Evolutionary conservation across 805 yeast genomes (phyloP), one percentile per base, ranked within the genome.

Genomic region (Maudiozyma serrabonitensis): DNA sequence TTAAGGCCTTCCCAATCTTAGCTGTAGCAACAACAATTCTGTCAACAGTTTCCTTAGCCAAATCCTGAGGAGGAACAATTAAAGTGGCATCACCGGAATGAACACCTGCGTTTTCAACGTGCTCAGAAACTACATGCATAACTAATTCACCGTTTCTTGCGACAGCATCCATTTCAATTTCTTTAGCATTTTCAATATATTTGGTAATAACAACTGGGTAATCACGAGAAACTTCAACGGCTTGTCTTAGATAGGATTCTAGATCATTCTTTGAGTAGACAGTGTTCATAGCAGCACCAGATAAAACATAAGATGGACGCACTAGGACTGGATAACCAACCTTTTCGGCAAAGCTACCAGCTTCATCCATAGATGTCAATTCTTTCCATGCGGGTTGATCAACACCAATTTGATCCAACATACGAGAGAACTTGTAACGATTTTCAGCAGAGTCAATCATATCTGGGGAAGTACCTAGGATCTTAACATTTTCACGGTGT

Each of bases 341-440:
- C 64, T 79, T 82, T 45, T 87, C 84, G 51, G 98, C 97, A 66
- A 91, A 91, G 42, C 73, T 81, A 67, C 87, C 95, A 52, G 99
- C 98, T 69, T 91, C 98, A 39, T 76, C 87, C 51, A 88, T 76
- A 23, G 96, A 87, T 37, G 98, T 89, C 61, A 91, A 79, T 70
- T 91, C 99, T 70, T 90, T 91, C 99, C 99, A 91, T 38, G 96
- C 96, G 42, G 99, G 99, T 73, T 91, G 99, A 72, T 91, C 99
- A 55, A 91, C 97, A 50, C 95, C 96, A 63, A 91, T 91, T 58
- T 80, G 80, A 70, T 91, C 99, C 72, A 91, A 78, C 95, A 91
- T 89, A 72, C 96, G 87, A 42, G 96, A 88, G 75, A 91, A 91
- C 74, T 93, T 91, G 79, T 88, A 90, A 74, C 99, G 81, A 73